Evolutionary conservation across 2,329 filamentous ascomycete genomes (phyloP), one percentile per base, ranked within the genome.

Genomic region (Xylaria sp.): DNA sequence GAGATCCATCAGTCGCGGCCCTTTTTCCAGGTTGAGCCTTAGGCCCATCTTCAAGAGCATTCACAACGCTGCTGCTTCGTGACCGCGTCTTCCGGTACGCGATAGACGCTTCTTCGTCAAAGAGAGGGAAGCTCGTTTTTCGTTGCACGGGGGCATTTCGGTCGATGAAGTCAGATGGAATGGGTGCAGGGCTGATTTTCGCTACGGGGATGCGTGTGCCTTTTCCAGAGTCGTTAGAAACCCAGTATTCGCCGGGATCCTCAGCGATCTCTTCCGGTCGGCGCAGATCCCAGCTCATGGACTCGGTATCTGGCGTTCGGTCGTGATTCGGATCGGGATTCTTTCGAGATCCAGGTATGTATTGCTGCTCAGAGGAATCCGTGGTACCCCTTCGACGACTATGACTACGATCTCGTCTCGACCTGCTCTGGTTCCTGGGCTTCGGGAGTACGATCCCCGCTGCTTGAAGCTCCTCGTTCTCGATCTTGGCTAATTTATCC

Each of bases 161-260:
- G 72, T 95, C 94, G 53, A 93, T 83, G 70, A 90, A 88, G 58
- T 91, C 88, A 60, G 87, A 79, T 1, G 92, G 87, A 66, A 97
- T 90, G 12, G 94, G 93, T 23, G 89, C 86, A 2, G 92, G 91
- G 77, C 93, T 97, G 15, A 87, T 83, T 74, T 93, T 94, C 34
- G 93, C 90, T 43, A 98, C 86, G 0, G 96, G 96, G 77, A 99
- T 97, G 62, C 93, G 90, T 52, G 95, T 97, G 82, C 84, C 87
- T 81, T 86, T 91, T 75, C 78, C 85, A 71, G 78, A 82, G 72
- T 73, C 86, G 80, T 80, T 87, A 76, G 81, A 79, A 73, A 84
- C 79, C 74, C 83, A 87, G 71, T 87, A 89, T 61, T 83, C 82
- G 46, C 81, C 82, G 76, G 87, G 80, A 78, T 87, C 84, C 73